Evolutionary conservation across 306 rosid genomes (phyloP), one percentile per base, ranked within the genome.

Genomic region (Biancaea sappan): DNA sequence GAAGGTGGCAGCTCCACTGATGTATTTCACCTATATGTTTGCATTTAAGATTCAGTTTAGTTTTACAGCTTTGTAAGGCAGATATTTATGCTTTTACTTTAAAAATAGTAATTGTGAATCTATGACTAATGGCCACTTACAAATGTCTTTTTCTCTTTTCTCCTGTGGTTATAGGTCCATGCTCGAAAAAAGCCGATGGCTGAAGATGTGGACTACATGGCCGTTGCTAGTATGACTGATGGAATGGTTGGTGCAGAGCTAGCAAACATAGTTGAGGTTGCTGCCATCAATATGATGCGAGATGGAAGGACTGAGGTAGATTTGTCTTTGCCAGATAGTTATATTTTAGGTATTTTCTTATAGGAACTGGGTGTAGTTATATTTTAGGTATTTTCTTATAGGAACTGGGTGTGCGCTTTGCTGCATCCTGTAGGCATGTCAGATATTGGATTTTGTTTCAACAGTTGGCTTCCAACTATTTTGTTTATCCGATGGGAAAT

Each of bases 191-290:
- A 94, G 87, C 96, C 97, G 44, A 87, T 94, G 87, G 96, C 95
- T 48, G 95, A 86, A 78, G 98, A 94, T 66, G 92, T 94, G 74
- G 98, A 94, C 84, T 94, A 90, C 73, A 79, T 86, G 86, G 92
- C 94, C 82, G 90, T 94, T 75, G 96, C 93, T 70, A 80, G 98
- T 81, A 90, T 90, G 95, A 91, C 95, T 16, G 97, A 94, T 73
- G 98, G 97, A 79, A 94, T 94, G 98, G 98, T 91, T 83, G 97
- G 98, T 38, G 98, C 98, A 5, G 98, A 94, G 88, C 83, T 94
- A 22, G 98, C 98, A 32, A 94, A 94, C 86, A 91, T 94, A 69
- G 84, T 94, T 68, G 98, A 91, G 89, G 97, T 94, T 83, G 97
- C 97, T 80, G 98, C 98, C 51, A 81, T 94, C 74, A 91, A 94